Evolutionary conservation across 2,329 filamentous ascomycete species (phyloP).

Genomic region (Penicillium sp.): DNA sequence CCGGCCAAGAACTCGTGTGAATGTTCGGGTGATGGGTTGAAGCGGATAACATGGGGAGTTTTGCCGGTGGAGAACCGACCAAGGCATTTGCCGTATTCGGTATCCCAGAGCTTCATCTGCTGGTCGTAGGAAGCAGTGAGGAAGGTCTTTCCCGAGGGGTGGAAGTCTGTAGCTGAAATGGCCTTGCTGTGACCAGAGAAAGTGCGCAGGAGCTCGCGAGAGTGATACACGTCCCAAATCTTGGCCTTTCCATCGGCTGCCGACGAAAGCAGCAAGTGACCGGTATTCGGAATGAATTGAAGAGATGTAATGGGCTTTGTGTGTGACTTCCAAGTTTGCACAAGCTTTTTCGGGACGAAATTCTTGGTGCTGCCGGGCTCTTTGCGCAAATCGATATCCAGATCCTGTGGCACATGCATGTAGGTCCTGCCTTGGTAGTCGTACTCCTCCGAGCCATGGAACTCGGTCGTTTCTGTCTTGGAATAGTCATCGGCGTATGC

Average conservation of each 20-base stretch:
- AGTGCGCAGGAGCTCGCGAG: slow-evolving; percentile 84
- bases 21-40: slow-evolving; percentile 78
- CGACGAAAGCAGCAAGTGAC: slow-evolving; percentile 86
- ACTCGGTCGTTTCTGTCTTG: slow-evolving; percentile 77
- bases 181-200: slow-evolving; percentile 89
- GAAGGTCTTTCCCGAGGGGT: slow-evolving; percentile 78
- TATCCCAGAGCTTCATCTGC: slow-evolving; percentile 98
- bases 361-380: slow-evolving; percentile 80
- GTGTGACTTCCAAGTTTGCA: slow-evolving; percentile 86
- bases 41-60: slow-evolving; percentile 90
- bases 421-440: slow-evolving; percentile 97
- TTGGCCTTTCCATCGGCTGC: slow-evolving; percentile 89
- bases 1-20: slow-evolving; percentile 91
- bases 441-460: slow-evolving; percentile 78
- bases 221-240: slow-evolving; percentile 92
- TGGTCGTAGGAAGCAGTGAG: slow-evolving; percentile 90
- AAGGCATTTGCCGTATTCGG: slow-evolving; percentile 86
- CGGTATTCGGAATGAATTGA: slow-evolving; percentile 84
- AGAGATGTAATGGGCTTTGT: slow-evolving; percentile 83
- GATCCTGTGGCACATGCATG: slow-evolving; percentile 93
- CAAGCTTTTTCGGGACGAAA: slow-evolving; percentile 90
- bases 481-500: slow-evolving; percentile 58
- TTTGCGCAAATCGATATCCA: slow-evolving; percentile 82
- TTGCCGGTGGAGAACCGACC: slow-evolving; percentile 90
- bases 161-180: slow-evolving; percentile 87